These are phyloP conservation scores for Fusarium sp. DNA, from an alignment of 2,329 filamentous ascomycete genomes.

Conservation along the genomic window DNA sequence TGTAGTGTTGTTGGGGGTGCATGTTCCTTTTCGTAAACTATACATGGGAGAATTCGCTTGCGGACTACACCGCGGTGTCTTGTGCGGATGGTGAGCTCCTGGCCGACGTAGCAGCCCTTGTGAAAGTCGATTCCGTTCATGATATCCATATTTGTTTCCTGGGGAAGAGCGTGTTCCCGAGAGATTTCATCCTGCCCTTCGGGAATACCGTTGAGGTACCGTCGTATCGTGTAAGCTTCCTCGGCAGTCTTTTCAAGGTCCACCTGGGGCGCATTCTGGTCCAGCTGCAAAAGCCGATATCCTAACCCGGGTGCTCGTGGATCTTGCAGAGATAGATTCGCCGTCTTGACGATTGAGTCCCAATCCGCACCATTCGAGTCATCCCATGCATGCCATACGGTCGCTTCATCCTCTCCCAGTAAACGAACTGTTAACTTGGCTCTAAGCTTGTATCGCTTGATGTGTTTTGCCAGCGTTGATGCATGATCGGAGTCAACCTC, in stretches of 20 bases:
- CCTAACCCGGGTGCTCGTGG: conserved; percentile 67
- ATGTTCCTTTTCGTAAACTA: conserved; percentile 69
- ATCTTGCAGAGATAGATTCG: conserved; percentile 59
- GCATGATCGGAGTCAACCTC: conserved; percentile 82
- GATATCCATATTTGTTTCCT: conserved; percentile 89
- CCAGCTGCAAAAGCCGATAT: conserved; percentile 57
- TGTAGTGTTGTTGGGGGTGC: conserved; percentile 55
- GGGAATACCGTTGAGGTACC: conserved; percentile 83
- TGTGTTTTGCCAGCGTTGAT: conserved; percentile 71
- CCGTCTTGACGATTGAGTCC: conserved; percentile 33
- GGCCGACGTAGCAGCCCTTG: conserved; percentile 97
- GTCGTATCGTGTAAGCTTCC: conserved; percentile 75
- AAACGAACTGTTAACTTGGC: conserved; percentile 78
- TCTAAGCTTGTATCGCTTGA: conserved; percentile 87
- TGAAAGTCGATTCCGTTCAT: conserved; percentile 89
- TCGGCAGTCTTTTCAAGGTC: conserved; percentile 62
- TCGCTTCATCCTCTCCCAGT: conserved; percentile 71
- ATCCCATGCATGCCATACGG: conserved; percentile 81
- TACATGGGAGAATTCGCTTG: conserved; percentile 86
- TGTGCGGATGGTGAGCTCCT: conserved; percentile 95
- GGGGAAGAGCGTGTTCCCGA: conserved; percentile 77
- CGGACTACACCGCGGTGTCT: conserved; percentile 93
- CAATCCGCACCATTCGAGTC: conserved; percentile 51
- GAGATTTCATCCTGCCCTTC: conserved; percentile 87
- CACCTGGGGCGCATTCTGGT: conserved; percentile 49